Percentiles rank a stretch among this genome's conserved stretches.
These are phyloP conservation scores for Cinnamomum chago DNA, from an alignment of 164 flowering plant species.

Conservation along the genomic window DNA sequence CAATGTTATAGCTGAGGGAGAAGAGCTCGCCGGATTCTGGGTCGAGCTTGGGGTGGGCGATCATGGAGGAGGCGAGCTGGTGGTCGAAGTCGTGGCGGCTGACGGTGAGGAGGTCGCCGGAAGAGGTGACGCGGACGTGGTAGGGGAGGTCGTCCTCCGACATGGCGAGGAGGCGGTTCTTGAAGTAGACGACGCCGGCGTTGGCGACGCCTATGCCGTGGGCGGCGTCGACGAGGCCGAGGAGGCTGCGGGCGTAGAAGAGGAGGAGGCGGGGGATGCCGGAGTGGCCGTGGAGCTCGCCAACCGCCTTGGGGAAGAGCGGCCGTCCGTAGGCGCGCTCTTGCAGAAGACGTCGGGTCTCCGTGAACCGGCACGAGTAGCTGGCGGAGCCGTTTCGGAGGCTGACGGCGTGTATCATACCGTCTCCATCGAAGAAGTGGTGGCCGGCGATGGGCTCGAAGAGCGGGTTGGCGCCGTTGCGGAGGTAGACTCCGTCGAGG, in stretches of 20 bases:
- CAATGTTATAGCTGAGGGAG: constrained; percentile 76
- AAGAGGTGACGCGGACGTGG: constrained; percentile 46
- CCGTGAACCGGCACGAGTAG: constrained; percentile 78
- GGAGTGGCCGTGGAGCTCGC: constrained; percentile 87
- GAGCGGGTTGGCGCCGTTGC: constrained; percentile 92
- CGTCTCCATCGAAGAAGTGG: constrained; percentile 93
- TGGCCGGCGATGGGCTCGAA: constrained; percentile 73
- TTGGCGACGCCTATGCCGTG: constrained; percentile 83
- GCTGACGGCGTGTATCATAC: constrained; percentile 79
- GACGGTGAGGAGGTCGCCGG: constrained; percentile 68
- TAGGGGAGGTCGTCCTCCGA: constrained; percentile 62
- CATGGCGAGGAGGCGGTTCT: constrained; percentile 70
- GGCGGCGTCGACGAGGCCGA: constrained; percentile 51
- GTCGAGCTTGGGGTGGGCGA: constrained; percentile 95
- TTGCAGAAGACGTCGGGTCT: constrained; percentile 60
- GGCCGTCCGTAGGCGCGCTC: constrained; percentile 63
- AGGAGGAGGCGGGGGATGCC: constrained; percentile 73
- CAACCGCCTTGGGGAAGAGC: constrained; percentile 85
- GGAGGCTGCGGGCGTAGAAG: constrained; percentile 61
- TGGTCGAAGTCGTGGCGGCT: constrained; percentile 62
- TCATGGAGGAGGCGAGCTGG: constrained; percentile 67
- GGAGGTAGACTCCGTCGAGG: constrained; percentile 66
- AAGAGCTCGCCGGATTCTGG: constrained; percentile 67
- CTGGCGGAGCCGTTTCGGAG: constrained; percentile 45
- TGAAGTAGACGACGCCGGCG: constrained; percentile 87